Evolutionary conservation across 2,329 filamentous ascomycete species (phyloP), one percentile per base, ranked within the genome.

Genomic region (Ophiocordyceps australis): DNA sequence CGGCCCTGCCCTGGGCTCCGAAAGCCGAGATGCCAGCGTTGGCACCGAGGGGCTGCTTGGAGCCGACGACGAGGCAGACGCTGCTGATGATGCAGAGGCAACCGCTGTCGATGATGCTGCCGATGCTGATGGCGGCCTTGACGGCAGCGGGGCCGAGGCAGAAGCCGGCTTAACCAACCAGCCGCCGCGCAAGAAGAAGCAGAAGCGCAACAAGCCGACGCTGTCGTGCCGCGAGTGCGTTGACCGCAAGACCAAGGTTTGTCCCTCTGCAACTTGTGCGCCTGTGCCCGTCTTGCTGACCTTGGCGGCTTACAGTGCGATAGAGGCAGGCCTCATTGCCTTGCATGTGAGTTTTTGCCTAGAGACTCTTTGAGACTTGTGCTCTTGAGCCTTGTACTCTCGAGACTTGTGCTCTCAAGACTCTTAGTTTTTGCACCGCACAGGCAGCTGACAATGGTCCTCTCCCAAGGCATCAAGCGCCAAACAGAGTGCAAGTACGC

Each of bases 171-270:
- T 33, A n/a, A 45, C 46, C 19, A 49, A 55, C 22, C 60, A 55
- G n/a, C 43, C 54, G 9, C 62, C 54, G 46, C 79, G 78, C 55
- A 81, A 77, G 52, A 78, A 85, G 53, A 83, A 77, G 52, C 78
- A 85, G 53, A 83, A 78, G 55, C 68, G 79, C 24, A 86, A 86
- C 51, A 86, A 86, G 47, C 79, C 79, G 4, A 85, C 78, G 2
- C 45, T 85, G 33, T 81, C 74, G 25, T 85, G 79, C 40, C 65
- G 73, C 33, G 76, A 82, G 45, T 86, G 79, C 42, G 79, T 85
- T 14, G 76, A 82, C 50, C 61, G 78, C 37, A 85, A 85, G 53
- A 85, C 78, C 14, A 85, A 81, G 61, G 75, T 75, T 45, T 36
- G 62, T 50, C 24, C 16, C 15, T n/a, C n/a, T n/a, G n/a, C n/a